Evolutionary conservation across 179 eudicot species (phyloP), one percentile per base, ranked within the genome.

Genomic region (Sideroxylon spinosum): DNA sequence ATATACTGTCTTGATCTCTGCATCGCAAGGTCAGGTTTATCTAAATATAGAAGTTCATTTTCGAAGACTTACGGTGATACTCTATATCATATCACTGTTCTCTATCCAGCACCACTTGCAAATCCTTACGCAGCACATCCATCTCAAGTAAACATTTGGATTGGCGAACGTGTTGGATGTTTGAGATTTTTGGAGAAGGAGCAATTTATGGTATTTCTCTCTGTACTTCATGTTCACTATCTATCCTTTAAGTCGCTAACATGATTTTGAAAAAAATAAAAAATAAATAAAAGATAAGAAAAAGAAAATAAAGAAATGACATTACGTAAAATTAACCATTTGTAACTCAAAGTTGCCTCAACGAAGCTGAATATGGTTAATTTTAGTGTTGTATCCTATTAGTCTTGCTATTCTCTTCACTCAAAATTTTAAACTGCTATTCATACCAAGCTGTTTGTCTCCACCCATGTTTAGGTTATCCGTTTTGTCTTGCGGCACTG

Each of bases 1-100:
- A n/a, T n/a, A 80, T 75, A 78, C 73, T 84, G 80, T 83, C 87
- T 56, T 66, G 79, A 25, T 83, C 82, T 77, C 73, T 84, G 79
- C 67, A 46, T 66, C 49, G 69, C 70, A 78, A 69, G 78, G 76
- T 76, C 78, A 71, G 82, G 76, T 81, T 68, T 68, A 77, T 78
- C 79, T 70, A 23, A 65, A 66, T 28, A 52, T 55, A 75, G 0
- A 72, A 32, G 52, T 53, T 63, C 29, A 13, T 37, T 64, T 76
- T 53, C 28, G 72, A 76, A 63, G 79, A 53, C 16, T 19, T 52
- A 65, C 11, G 2, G 79, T 50, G 60, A 26, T 4, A 22, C 2
- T 25, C 46, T 50, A 25, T 46, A 25, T n/a, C 44, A 13, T 49
- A 20, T 61, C 66, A 23, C 46, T 17, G 1, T 55, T 74, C 56